phyloP scores from a whole-genome alignment of 768 basidiomycete genomes.

The Paxillus ammoniavirescens region DNA sequence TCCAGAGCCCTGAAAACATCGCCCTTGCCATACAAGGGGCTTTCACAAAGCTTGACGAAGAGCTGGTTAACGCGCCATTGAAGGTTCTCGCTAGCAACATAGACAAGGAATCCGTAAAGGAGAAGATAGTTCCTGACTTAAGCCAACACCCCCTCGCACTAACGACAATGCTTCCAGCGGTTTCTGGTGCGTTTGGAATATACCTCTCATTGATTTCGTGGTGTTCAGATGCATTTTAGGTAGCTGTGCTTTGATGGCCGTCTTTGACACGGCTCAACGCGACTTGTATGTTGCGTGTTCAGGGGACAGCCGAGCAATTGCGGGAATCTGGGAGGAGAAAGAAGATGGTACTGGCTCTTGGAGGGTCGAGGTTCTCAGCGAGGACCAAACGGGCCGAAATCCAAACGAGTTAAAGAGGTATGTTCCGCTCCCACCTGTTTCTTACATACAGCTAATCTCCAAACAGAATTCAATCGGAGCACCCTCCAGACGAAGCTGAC shows the following conservation, averaged over 20 bases:
- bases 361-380: constrained; percentile 91
- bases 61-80: constrained; percentile 77
- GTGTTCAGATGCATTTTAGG: constrained; percentile 42
- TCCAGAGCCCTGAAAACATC: constrained; percentile 51
- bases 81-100: constrained; percentile 62
- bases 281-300: constrained; percentile 89
- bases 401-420: constrained; percentile 82
- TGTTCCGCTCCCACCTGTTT: constrained; percentile 10
- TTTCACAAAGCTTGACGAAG: constrained; percentile 81
- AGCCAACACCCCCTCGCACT: constrained; percentile 70
- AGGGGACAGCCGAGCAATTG: constrained; percentile 94
- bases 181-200: constrained; percentile 56
- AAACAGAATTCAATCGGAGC: constrained; percentile 73
- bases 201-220: constrained; percentile 1
- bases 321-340: constrained; percentile 82
- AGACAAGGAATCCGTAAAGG: constrained; percentile 48
- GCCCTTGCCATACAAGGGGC: constrained; percentile 71
- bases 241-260: constrained; percentile 86
- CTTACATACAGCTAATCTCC: background rate
- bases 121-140: constrained; percentile 58
- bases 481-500: constrained; percentile 71
- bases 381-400: constrained; percentile 96
- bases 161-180: constrained; percentile 76
- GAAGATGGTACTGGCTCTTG: constrained; percentile 69
- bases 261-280: constrained; percentile 80